A percentile compares a stretch with the other conserved stretches of the same genome.
Conservation (phyloP, 1,284 basidiomycete genomes). For the Boletellus dicymbophilus region DNA sequence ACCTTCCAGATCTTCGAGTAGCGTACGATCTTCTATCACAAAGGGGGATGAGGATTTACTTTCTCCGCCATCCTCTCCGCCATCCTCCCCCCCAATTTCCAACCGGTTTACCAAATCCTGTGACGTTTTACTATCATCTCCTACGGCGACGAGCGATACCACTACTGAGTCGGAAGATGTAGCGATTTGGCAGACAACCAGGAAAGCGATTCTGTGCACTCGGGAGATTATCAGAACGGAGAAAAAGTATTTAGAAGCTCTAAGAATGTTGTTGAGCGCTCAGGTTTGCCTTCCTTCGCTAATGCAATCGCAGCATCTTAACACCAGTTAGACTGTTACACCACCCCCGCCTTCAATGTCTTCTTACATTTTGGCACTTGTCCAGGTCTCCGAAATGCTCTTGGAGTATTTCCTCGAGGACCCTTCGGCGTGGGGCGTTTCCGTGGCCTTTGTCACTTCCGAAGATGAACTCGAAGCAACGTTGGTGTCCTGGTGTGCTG, state of each 20-base stretch:
- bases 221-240: constrained; percentile 69
- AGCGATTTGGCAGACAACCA: constrained; percentile 53
- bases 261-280: constrained; percentile 45
- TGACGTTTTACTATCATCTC: constrained; percentile 2
- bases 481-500: constrained; percentile 62
- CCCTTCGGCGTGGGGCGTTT: constrained; percentile 62
- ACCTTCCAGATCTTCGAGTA: neutral
- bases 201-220: constrained; percentile 57
- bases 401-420: constrained; percentile 53
- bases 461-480: constrained; percentile 56
- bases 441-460: constrained; percentile 54
- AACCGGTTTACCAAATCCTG: neutral
- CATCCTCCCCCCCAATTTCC: neutral
- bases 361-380: constrained; percentile 50
- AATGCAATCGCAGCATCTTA: constrained; percentile 3
- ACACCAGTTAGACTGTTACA: constrained; percentile 33
- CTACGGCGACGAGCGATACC: constrained; percentile 6
- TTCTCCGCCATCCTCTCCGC: neutral
- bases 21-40: neutral
- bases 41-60: neutral
- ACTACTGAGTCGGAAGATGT: constrained; percentile 29
- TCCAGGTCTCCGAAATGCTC: constrained; percentile 48
- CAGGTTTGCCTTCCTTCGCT: constrained; percentile 34
- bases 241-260: constrained; percentile 55
- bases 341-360: constrained; percentile 56